These are phyloP conservation scores for Salvia splendens DNA, from an alignment of 257 asterid genomes.

Conservation along the genomic window DNA sequence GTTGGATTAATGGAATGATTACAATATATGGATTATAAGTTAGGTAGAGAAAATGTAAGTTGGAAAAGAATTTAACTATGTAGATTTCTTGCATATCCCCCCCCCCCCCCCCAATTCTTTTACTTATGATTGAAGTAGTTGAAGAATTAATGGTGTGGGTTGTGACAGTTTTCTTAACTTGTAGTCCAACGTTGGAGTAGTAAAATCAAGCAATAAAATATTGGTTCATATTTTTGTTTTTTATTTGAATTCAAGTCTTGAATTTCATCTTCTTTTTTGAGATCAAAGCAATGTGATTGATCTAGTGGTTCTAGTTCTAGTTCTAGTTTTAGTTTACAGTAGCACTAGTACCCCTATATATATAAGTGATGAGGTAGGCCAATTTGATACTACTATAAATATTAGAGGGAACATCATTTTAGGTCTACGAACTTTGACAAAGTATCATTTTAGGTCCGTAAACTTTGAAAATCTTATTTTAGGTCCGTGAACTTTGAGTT, in stretches of 20 bases:
- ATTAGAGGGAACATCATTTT: too few relatives aligned
- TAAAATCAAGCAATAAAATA: slow-evolving; percentile 30
- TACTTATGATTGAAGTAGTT: slow-evolving; percentile 53
- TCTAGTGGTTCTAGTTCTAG: slow-evolving; percentile 20
- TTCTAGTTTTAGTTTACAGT: background rate
- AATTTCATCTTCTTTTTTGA: slow-evolving; percentile 36
- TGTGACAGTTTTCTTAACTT: slow-evolving; percentile 68
- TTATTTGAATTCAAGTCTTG: slow-evolving; percentile 37
- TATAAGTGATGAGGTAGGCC: too few relatives aligned
- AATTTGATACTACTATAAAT: too few relatives aligned
- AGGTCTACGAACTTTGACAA: too few relatives aligned
- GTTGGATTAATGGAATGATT: slow-evolving; percentile 36
- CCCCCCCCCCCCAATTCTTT: background rate
- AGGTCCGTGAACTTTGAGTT: too few relatives aligned
- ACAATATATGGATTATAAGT: slow-evolving; percentile 35
- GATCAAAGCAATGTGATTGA: slow-evolving; percentile 35
- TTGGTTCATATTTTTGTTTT: slow-evolving; percentile 11
- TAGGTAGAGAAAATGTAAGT: slow-evolving; percentile 51
- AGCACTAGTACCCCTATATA: too few relatives aligned
- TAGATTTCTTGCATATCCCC: background rate
- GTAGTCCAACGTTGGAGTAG: slow-evolving; percentile 52
- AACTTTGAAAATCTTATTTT: too few relatives aligned
- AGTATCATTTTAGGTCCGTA: too few relatives aligned
- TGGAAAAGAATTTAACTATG: background rate
- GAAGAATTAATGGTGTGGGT: slow-evolving; percentile 34